These are phyloP conservation scores for Entomortierella beljakovae DNA, from an alignment of 192 early-diverging fungal genomes.

Conservation along the genomic window DNA sequence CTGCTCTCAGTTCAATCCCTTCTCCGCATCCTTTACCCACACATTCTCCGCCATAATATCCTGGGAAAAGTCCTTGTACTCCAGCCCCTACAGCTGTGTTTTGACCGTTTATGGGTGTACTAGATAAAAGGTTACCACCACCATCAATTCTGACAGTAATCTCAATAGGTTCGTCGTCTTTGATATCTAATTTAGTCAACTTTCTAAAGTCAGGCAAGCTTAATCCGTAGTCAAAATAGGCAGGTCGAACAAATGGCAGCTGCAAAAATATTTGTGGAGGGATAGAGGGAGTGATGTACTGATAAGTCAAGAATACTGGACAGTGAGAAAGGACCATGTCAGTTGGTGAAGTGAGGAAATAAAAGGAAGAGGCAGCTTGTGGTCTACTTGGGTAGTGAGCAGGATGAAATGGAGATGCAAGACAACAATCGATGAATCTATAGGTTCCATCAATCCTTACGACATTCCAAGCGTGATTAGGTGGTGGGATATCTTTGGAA, in stretches of 20 bases:
- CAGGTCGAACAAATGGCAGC: slow-evolving; percentile 58
- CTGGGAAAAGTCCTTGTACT: background rate
- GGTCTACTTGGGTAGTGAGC: slow-evolving; percentile 47
- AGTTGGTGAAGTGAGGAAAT: slow-evolving; percentile 50
- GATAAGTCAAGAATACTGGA: slow-evolving; percentile 50
- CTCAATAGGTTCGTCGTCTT: slow-evolving; percentile 46
- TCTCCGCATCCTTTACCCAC: slow-evolving; percentile 42
- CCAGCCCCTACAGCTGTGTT: slow-evolving; percentile 15
- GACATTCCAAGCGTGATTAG: slow-evolving; percentile 51
- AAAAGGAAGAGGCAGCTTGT: slow-evolving; percentile 33
- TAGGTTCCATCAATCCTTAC: slow-evolving; percentile 64
- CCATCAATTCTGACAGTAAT: slow-evolving; percentile 25
- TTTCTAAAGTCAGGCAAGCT: slow-evolving; percentile 49
- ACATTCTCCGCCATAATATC: slow-evolving; percentile 32
- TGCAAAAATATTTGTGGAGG: slow-evolving; percentile 46
- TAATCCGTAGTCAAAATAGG: slow-evolving; percentile 57
- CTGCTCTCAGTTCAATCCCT: slow-evolving; percentile 36
- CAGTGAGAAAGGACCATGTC: slow-evolving; percentile 47
- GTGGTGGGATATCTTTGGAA: slow-evolving; percentile 30
- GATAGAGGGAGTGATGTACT: slow-evolving; percentile 56
- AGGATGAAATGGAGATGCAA: slow-evolving; percentile 60
- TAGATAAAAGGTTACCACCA: background rate
- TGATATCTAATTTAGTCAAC: slow-evolving; percentile 26
- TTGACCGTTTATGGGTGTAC: background rate
- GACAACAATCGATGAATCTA: slow-evolving; percentile 66